These are phyloP conservation scores for Adansonia gregorii DNA, from an alignment of 441 rosid species.

Conservation along the genomic window DNA sequence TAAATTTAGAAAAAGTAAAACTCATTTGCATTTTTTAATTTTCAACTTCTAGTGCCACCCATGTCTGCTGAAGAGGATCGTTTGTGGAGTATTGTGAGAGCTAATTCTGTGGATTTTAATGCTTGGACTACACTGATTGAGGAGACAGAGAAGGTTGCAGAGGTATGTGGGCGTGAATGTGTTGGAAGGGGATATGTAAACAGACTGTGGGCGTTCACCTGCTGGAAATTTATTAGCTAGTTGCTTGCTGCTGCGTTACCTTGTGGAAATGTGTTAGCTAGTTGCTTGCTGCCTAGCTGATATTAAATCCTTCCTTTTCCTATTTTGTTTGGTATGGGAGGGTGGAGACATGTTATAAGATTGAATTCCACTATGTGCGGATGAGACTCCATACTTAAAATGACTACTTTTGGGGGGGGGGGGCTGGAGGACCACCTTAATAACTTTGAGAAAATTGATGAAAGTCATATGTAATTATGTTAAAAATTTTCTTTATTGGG, in stretches of 20 bases:
- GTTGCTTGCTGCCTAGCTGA: background rate
- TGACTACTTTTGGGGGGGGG: background rate
- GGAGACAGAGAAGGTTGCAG: conserved; percentile 87
- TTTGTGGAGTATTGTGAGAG: conserved; percentile 77
- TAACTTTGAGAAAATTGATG: background rate
- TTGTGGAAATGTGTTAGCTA: background rate
- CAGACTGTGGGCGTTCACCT: background rate
- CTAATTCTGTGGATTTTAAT: conserved; percentile 84
- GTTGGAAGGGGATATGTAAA: background rate
- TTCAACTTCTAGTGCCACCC: conserved; percentile 32
- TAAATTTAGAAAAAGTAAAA: conserved; percentile 3
- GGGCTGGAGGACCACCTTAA: background rate
- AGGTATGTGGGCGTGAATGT: conserved; percentile 50
- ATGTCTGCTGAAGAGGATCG: conserved; percentile 87
- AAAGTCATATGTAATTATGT: background rate
- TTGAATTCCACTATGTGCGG: background rate
- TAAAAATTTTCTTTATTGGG: background rate
- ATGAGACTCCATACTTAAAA: background rate
- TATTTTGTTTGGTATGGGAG: background rate
- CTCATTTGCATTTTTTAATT: background rate
- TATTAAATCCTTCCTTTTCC: background rate
- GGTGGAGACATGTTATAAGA: background rate
- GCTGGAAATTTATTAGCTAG: background rate
- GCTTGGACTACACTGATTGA: conserved; percentile 92
- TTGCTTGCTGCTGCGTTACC: too few relatives aligned